Evolutionary conservation across 768 basidiomycete species (phyloP).

Genomic region (Mycena maculata): DNA sequence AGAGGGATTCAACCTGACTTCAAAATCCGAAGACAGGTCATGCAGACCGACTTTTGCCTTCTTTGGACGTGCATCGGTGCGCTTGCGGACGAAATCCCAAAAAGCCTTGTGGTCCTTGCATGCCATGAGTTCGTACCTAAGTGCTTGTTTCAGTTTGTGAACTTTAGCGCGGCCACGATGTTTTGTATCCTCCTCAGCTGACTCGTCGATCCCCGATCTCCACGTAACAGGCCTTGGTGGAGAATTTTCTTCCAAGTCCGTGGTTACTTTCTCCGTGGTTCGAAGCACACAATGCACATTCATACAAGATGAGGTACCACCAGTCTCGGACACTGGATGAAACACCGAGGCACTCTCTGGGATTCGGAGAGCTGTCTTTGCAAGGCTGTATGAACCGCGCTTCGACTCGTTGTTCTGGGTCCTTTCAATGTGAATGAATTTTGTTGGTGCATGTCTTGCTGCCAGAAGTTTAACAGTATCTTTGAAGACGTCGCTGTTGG

Average conservation of each 20-base stretch:
- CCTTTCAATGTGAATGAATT: background rate
- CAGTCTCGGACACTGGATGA: background rate
- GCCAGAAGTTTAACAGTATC: background rate
- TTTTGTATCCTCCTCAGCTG: background rate
- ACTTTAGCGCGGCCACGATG: slow-evolving; percentile 6
- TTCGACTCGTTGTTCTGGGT: background rate
- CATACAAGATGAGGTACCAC: background rate
- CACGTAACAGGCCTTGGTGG: background rate
- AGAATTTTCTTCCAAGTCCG: background rate
- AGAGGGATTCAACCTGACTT: background rate
- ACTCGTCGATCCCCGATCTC: background rate
- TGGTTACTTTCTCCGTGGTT: background rate
- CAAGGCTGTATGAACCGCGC: background rate
- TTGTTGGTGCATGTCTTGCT: background rate
- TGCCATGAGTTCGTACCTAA: background rate
- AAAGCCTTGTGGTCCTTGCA: background rate
- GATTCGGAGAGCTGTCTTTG: background rate
- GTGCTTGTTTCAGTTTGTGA: background rate
- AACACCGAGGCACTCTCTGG: background rate
- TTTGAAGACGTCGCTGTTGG: background rate
- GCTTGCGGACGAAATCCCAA: background rate
- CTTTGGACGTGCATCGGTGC: background rate
- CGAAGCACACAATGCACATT: background rate
- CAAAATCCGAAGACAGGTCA: background rate
- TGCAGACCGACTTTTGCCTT: background rate